A percentile compares a stretch with the other conserved stretches of the same genome.
Conservation (phyloP, 768 basidiomycete species). For the Macrolepiota fuliginosa region DNA sequence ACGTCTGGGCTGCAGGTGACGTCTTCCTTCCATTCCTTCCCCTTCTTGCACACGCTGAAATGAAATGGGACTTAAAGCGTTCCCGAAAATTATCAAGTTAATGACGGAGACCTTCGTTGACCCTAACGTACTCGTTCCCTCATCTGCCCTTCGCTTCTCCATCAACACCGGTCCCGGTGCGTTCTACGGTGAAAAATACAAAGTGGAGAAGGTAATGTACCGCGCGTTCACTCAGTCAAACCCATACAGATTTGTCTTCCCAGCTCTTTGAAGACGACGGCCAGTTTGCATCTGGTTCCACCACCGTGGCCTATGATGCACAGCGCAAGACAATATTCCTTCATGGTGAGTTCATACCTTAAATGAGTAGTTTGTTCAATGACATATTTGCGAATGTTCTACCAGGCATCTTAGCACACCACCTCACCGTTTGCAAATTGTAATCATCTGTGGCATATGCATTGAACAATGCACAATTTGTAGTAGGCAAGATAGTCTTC, state of each 20-base stretch:
- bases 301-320: constrained; percentile 55
- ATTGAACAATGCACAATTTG: background rate
- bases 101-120: constrained; percentile 38
- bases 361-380: background rate
- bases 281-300: constrained; percentile 49
- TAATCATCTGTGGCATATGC: constrained; percentile 9
- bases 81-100: constrained; percentile 37
- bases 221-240: background rate
- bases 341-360: constrained; percentile 42
- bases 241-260: constrained; percentile 1
- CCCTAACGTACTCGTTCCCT: constrained; percentile 39
- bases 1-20: constrained; percentile 61
- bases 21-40: background rate
- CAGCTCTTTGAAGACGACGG: constrained; percentile 74
- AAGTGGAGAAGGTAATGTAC: constrained; percentile 50
- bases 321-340: constrained; percentile 50
- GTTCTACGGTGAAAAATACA: constrained; percentile 60
- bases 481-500: background rate
- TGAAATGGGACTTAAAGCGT: constrained; percentile 27
- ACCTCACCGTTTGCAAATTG: constrained; percentile 28
- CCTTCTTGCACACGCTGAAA: background rate
- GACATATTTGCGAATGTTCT: background rate
- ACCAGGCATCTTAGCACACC: constrained; percentile 28
- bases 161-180: constrained; percentile 48
- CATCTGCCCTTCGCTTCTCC: constrained; percentile 49